phyloP scores from a whole-genome alignment of 1,284 basidiomycete species.

The Takashimella koratensis region DNA sequence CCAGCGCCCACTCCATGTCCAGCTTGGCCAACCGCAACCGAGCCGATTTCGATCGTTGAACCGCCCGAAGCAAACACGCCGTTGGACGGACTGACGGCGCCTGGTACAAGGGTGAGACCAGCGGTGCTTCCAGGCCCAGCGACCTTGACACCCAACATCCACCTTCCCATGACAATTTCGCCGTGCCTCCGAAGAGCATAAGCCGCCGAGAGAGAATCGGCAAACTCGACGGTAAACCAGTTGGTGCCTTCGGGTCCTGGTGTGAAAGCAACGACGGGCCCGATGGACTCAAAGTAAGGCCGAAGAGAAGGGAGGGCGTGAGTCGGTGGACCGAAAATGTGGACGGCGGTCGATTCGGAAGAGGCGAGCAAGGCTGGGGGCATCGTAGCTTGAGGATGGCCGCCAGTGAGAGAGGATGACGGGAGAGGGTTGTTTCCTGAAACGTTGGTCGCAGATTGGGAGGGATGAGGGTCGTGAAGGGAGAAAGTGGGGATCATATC shows the following conservation, averaged over 20 bases:
- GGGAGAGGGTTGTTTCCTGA: conserved; percentile 1
- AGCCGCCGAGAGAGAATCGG: conserved; percentile 25
- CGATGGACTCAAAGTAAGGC: conserved; percentile 33
- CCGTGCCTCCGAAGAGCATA: conserved; percentile 41
- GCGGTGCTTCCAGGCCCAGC: conserved; percentile 21
- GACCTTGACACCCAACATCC: conserved; percentile 43
- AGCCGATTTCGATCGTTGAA: neutral
- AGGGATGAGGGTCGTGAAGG: conserved; percentile 18
- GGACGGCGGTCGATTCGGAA: conserved; percentile 31
- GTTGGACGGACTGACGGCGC: neutral
- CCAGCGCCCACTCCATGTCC: conserved; percentile 20
- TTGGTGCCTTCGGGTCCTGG: conserved; percentile 41
- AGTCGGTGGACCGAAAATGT: conserved; percentile 43
- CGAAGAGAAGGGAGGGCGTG: conserved; percentile 28
- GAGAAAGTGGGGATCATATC: conserved; percentile 22
- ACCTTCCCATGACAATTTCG: conserved; percentile 37
- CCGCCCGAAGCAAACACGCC: conserved; percentile 2
- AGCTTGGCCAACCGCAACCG: neutral
- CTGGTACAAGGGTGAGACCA: conserved; percentile 20
- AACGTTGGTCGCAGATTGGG: conserved; percentile 1
- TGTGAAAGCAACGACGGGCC: conserved; percentile 27
- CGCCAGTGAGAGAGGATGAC: neutral
- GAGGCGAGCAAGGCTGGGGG: conserved; percentile 30
- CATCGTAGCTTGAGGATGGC: conserved; percentile 14
- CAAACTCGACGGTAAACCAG: conserved; percentile 39